Evolutionary conservation across 1,284 basidiomycete genomes (phyloP).

Genomic region (Laetiporus sulphureus): DNA sequence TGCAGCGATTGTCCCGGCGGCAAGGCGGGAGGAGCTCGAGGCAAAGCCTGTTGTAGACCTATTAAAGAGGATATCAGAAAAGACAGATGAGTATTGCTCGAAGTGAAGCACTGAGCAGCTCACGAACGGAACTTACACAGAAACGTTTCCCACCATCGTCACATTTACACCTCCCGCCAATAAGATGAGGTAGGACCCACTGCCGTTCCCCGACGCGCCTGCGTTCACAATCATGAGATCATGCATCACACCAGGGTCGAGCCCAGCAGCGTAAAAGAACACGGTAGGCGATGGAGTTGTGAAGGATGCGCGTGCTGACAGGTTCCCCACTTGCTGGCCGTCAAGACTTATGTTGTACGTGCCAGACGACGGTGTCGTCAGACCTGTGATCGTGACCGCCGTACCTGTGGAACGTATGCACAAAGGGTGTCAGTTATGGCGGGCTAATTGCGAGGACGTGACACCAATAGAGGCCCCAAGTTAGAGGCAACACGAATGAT

Average conservation of each 20-base stretch:
- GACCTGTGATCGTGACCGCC: constrained; percentile 50
- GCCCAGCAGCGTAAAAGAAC: constrained; percentile 56
- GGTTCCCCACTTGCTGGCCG: constrained; percentile 30
- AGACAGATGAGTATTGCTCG: too few relatives aligned
- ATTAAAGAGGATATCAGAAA: too few relatives aligned
- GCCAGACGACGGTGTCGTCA: constrained; percentile 45
- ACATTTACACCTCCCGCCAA: constrained; percentile 31
- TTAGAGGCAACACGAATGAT: too few relatives aligned
- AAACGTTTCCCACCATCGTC: constrained; percentile 28
- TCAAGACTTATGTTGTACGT: constrained; percentile 58
- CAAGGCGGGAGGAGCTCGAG: constrained; percentile 15
- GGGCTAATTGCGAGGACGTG: too few relatives aligned
- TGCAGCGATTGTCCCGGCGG: constrained; percentile 56
- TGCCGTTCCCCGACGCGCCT: constrained; percentile 20
- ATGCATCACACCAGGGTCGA: constrained; percentile 45
- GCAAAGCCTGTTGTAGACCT: constrained; percentile 8
- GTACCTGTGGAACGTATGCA: too few relatives aligned
- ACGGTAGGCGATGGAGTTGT: constrained; percentile 39
- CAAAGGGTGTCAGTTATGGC: too few relatives aligned
- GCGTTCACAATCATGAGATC: constrained; percentile 49
- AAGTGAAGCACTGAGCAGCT: too few relatives aligned
- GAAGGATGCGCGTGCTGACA: constrained; percentile 49
- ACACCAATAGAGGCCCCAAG: too few relatives aligned
- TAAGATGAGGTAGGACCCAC: constrained; percentile 37
- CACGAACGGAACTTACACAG: too few relatives aligned